phyloP scores from a whole-genome alignment of 2,329 filamentous ascomycete genomes.

The Penicillium brevicompactum region DNA sequence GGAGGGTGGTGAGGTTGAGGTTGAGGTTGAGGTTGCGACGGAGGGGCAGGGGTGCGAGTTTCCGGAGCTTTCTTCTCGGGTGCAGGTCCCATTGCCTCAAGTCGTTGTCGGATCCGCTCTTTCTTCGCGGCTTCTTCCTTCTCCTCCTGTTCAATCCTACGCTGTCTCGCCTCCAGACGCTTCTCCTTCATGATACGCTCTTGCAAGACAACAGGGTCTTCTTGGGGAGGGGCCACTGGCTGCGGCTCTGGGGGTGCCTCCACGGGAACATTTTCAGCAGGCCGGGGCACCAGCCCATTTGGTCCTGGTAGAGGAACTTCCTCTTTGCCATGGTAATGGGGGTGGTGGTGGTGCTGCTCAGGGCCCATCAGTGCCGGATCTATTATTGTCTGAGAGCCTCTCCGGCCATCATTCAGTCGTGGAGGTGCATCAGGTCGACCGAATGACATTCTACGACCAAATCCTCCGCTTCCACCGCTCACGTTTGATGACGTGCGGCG shows the following conservation, averaged over 20 bases:
- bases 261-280: slow-evolving; percentile 25
- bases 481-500: slow-evolving; percentile 88
- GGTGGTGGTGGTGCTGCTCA: slow-evolving; percentile 23
- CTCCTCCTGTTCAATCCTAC: slow-evolving; percentile 56
- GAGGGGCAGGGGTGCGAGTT: slow-evolving; percentile 26
- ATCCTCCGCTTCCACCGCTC: slow-evolving; percentile 78
- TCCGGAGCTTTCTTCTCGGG: slow-evolving; percentile 39
- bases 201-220: slow-evolving; percentile 55
- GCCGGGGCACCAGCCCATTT: slow-evolving; percentile 33
- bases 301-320: slow-evolving; percentile 21
- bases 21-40: slow-evolving; percentile 26
- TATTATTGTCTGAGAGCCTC: slow-evolving; percentile 41
- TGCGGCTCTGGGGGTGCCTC: slow-evolving; percentile 26
- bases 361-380: slow-evolving; percentile 35
- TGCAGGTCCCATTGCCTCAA: slow-evolving; percentile 55
- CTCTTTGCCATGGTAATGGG: slow-evolving; percentile 26
- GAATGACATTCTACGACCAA: slow-evolving; percentile 65
- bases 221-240: slow-evolving; percentile 25
- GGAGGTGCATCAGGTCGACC: slow-evolving; percentile 48
- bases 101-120: slow-evolving; percentile 59
- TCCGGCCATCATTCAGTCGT: slow-evolving; percentile 41
- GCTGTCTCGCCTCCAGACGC: slow-evolving; percentile 57
- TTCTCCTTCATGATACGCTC: slow-evolving; percentile 64
- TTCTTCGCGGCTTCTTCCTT: slow-evolving; percentile 59
- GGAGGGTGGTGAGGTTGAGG: slow-evolving; percentile 14